Percentiles rank a stretch among this genome's conserved stretches.
phyloP scores from a whole-genome alignment of 805 yeast genomes.

The Isabelozyma gotoi region DNA sequence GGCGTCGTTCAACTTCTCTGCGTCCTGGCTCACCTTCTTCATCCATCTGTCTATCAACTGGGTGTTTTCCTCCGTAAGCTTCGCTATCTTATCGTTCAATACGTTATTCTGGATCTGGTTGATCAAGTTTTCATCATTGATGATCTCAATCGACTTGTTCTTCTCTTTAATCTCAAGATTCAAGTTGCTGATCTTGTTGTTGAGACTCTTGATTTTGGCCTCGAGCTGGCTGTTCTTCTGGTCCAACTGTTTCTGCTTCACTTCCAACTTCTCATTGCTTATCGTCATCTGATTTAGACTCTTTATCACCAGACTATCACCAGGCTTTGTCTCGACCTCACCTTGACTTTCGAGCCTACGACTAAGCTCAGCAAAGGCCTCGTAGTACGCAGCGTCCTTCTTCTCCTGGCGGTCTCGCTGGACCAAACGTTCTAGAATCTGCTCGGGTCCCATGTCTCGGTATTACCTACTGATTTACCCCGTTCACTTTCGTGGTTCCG shows the following conservation, averaged over 20 bases:
- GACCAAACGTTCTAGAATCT: slow-evolving; percentile 21
- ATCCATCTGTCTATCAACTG: slow-evolving; percentile 48
- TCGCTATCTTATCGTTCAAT: slow-evolving; percentile 32
- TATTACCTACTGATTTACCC: not conserved
- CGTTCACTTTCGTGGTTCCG: not conserved
- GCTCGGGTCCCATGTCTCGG: slow-evolving; percentile 17
- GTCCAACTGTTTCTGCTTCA: slow-evolving; percentile 7
- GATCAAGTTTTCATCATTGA: slow-evolving; percentile 68
- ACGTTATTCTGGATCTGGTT: slow-evolving; percentile 58
- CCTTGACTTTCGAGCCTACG: slow-evolving; percentile 8
- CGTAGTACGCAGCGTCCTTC: slow-evolving; percentile 27
- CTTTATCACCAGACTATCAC: slow-evolving; percentile 19
- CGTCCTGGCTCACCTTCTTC: slow-evolving; percentile 50
- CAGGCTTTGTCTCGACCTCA: slow-evolving; percentile 9
- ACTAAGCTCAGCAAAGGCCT: slow-evolving; percentile 32
- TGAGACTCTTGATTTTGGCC: slow-evolving; percentile 15
- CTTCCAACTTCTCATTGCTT: slow-evolving; percentile 22
- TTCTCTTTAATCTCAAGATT: slow-evolving; percentile 40
- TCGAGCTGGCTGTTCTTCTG: slow-evolving; percentile 13
- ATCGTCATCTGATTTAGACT: slow-evolving; percentile 26
- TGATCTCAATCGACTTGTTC: slow-evolving; percentile 54
- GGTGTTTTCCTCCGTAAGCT: slow-evolving; percentile 49
- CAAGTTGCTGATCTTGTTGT: slow-evolving; percentile 19
- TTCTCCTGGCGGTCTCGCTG: slow-evolving; percentile 33
- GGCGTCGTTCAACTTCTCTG: slow-evolving; percentile 55